A percentile compares a stretch with the other conserved stretches of the same genome.
These are phyloP conservation scores for Moringa oleifera DNA, from an alignment of 345 rosid genomes.

Conservation along the genomic window DNA sequence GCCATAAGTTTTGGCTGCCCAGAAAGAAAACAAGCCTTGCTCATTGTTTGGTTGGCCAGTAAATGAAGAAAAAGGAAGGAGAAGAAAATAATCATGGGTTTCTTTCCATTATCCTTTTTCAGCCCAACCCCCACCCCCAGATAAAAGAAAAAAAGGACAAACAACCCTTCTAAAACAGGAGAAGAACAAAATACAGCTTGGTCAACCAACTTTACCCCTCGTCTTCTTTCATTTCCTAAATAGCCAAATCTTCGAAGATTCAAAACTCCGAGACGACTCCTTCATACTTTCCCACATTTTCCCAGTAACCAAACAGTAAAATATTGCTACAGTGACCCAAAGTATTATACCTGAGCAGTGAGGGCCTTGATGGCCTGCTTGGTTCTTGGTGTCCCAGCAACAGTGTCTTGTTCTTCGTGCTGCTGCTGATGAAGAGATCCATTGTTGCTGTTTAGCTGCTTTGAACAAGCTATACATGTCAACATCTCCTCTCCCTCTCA, in stretches of 20 bases:
- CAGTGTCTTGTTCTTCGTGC: conserved; percentile 42
- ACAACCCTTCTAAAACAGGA: too few relatives aligned
- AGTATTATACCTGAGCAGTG: conserved; percentile 62
- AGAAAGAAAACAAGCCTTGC: neutral
- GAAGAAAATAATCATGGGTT: neutral
- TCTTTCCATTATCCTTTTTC: neutral
- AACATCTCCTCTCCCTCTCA: conserved; percentile 42
- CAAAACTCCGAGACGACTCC: conserved; percentile 12
- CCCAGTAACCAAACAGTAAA: conserved; percentile 20
- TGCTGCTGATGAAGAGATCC: conserved; percentile 50
- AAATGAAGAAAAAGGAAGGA: conserved; percentile 5
- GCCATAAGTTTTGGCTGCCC: neutral
- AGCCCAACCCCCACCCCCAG: too few relatives aligned
- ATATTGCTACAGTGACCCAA: conserved; percentile 7
- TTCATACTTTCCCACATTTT: conserved; percentile 13
- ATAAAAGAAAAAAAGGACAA: neutral
- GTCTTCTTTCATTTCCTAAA: conserved; percentile 4
- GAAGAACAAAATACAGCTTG: neutral
- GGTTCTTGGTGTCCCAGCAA: conserved; percentile 61
- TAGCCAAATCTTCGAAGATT: conserved; percentile 13
- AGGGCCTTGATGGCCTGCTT: conserved; percentile 71
- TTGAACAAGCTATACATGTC: conserved; percentile 90
- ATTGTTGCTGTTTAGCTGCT: conserved; percentile 44
- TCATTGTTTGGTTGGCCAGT: conserved; percentile 1
- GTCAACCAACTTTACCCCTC: neutral